Conservation (phyloP, 2,329 filamentous ascomycete species). For the Botrytis byssoidea region DNA sequence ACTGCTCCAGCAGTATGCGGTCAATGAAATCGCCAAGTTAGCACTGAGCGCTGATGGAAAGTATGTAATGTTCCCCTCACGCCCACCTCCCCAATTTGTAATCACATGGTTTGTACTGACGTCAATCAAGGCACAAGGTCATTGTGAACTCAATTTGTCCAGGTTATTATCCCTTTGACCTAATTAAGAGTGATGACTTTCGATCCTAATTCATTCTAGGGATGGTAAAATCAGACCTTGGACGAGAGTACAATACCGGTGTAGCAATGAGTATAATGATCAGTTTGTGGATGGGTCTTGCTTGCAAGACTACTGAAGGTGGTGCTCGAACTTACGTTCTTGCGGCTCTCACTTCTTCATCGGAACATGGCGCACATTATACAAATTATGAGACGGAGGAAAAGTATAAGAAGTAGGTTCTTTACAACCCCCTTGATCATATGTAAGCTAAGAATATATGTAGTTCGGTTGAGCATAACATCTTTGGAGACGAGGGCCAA, state of each 20-base stretch:
- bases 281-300: conserved; percentile 25
- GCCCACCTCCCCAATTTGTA: background rate
- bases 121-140: conserved; percentile 24
- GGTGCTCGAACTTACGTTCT: conserved; percentile 38
- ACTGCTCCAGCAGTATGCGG: conserved; percentile 33
- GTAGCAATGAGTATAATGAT: conserved; percentile 22
- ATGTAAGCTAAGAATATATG: background rate
- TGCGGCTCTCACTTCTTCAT: conserved; percentile 32
- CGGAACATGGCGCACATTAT: conserved; percentile 33
- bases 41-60: conserved; percentile 25
- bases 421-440: background rate
- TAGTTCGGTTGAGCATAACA: conserved; percentile 30
- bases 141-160: conserved; percentile 34
- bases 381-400: conserved; percentile 31
- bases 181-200: background rate
- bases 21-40: conserved; percentile 33
- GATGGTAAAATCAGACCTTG: conserved; percentile 32
- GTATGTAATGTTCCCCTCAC: conserved; percentile 18
- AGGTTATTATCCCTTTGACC: conserved; percentile 17
- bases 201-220: conserved; percentile 21
- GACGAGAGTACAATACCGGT: conserved; percentile 29
- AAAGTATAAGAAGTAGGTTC: conserved; percentile 32
- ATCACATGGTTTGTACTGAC: background rate
- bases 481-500: conserved; percentile 30
- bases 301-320: conserved; percentile 37